Conservation (phyloP, 495 filamentous ascomycete genomes). For the Tuber aestivum region DNA sequence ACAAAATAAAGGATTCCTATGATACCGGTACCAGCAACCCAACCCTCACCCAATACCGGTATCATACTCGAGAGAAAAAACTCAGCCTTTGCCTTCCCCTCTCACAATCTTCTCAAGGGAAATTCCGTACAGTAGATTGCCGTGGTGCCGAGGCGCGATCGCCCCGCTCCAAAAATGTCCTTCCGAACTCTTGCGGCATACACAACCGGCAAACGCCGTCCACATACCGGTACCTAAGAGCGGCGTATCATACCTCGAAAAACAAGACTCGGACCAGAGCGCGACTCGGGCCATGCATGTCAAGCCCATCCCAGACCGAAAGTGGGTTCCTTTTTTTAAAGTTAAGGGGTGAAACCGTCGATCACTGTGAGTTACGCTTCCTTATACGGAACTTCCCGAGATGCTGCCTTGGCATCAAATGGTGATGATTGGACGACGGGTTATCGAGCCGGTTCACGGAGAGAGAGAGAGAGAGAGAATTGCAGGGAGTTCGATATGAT, state of each 20-base stretch:
- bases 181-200: accelerated
- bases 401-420: background rate
- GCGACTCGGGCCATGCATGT: background rate
- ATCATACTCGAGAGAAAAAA: background rate
- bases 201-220: background rate
- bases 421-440: background rate
- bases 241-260: background rate
- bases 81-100: background rate
- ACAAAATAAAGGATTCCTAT: background rate
- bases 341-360: background rate
- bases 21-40: background rate
- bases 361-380: background rate
- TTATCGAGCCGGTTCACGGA: background rate
- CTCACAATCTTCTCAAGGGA: background rate
- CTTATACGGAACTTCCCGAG: background rate
- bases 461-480: background rate
- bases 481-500: background rate
- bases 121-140: background rate
- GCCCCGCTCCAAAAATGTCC: background rate
- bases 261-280: background rate
- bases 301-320: background rate
- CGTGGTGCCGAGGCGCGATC: background rate
- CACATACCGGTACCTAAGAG: background rate
- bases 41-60: background rate
- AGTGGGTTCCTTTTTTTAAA: background rate